Percentiles rank a stretch among this genome's conserved stretches.
These are phyloP conservation scores for Mycena albidolilacea DNA, from an alignment of 768 basidiomycete species.

Conservation along the genomic window DNA sequence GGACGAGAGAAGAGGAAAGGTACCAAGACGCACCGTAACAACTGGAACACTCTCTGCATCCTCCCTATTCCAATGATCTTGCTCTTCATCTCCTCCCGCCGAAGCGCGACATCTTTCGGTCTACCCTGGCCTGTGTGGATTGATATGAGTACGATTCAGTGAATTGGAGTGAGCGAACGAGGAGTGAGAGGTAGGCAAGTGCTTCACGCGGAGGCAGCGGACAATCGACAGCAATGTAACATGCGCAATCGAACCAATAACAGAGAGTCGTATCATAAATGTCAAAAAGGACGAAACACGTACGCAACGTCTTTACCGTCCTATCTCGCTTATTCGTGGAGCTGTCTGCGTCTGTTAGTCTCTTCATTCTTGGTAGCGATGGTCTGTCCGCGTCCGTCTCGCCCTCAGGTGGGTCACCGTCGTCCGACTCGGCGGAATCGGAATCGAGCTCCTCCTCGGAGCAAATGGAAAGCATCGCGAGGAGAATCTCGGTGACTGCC, in stretches of 20 bases:
- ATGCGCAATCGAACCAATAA: too few species aligned
- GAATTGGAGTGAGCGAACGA: too few species aligned
- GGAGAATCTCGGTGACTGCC: constrained; percentile 96
- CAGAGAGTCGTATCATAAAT: too few species aligned
- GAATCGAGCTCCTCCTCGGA: constrained; percentile 89
- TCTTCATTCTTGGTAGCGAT: constrained; percentile 9
- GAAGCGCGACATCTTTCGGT: constrained; percentile 61
- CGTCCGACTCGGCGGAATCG: constrained; percentile 54
- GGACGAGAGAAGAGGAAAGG: too few species aligned
- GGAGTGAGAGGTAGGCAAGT: too few species aligned
- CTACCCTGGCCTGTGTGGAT: constrained; percentile 42
- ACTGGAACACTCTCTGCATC: constrained; percentile 92
- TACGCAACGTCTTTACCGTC: constrained; percentile 44
- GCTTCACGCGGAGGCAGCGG: too few species aligned
- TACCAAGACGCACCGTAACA: constrained; percentile 76
- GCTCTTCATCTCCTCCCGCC: constrained; percentile 88
- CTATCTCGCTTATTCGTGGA: constrained; percentile 43
- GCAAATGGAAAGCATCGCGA: constrained; percentile 95
- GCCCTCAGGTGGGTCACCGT: not conserved
- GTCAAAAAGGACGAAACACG: not conserved
- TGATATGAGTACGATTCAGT: too few species aligned
- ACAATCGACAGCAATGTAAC: too few species aligned
- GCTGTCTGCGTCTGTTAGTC: constrained; percentile 46
- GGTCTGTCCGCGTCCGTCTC: not conserved
- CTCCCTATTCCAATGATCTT: constrained; percentile 94